Conservation (phyloP, 192 early-diverging fungal species). For the Cladochytrium replicatum region DNA sequence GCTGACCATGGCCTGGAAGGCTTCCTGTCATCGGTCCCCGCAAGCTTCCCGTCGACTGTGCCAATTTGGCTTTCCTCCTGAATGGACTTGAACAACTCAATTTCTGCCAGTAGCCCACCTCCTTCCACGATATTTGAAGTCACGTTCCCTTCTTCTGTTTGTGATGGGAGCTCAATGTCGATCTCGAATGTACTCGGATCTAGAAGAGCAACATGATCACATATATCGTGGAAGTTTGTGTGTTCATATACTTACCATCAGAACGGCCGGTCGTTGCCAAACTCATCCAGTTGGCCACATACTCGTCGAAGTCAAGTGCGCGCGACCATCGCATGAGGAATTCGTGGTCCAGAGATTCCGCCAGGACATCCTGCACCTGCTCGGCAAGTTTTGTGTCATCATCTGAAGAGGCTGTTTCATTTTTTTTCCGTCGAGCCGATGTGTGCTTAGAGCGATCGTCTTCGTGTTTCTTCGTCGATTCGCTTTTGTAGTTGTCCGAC, state of each 20-base stretch:
- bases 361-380: slow-evolving; percentile 12
- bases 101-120: slow-evolving; percentile 17
- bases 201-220: not conserved
- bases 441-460: not conserved
- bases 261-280: slow-evolving; percentile 26
- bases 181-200: slow-evolving; percentile 5
- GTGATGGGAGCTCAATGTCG: not conserved
- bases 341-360: slow-evolving; percentile 25
- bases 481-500: not conserved
- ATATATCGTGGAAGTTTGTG: not conserved
- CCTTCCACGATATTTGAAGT: not conserved
- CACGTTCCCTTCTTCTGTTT: not conserved
- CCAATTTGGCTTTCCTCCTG: slow-evolving; percentile 5
- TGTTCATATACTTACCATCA: not conserved
- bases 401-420: not conserved
- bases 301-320: slow-evolving; percentile 40
- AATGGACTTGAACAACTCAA: slow-evolving; percentile 19
- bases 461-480: not conserved
- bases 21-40: slow-evolving; percentile 1
- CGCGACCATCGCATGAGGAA: slow-evolving; percentile 35
- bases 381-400: not conserved
- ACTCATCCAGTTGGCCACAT: slow-evolving; percentile 32
- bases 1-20: too few relatives aligned
- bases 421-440: not conserved
- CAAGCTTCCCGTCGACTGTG: not conserved